phyloP scores from a whole-genome alignment of 1,284 basidiomycete species.

The Ceratobasidium sp. region DNA sequence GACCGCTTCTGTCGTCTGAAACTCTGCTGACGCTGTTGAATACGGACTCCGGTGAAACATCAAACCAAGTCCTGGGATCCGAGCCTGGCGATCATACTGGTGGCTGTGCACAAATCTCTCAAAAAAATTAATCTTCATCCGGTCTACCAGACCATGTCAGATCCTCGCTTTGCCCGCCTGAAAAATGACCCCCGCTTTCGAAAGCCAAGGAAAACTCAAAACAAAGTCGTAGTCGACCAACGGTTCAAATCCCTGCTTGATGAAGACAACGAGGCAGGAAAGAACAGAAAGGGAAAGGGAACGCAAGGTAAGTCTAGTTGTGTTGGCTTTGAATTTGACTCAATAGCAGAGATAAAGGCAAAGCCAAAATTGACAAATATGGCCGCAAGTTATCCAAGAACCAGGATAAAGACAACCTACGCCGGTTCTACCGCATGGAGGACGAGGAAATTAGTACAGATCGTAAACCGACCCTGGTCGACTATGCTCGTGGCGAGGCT shows the following conservation, averaged over 20 bases:
- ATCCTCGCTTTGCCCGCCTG: conserved; percentile 85
- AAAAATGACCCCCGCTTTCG: conserved; percentile 94
- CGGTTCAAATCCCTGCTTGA: conserved; percentile 89
- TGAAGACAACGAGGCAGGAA: conserved; percentile 45
- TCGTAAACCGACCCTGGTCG: conserved; percentile 51
- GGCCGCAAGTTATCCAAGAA: conserved; percentile 76
- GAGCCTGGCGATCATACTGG: conserved; percentile 6
- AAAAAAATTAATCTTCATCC: neutral
- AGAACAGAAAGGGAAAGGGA: conserved; percentile 52
- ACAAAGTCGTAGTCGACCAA: conserved; percentile 90
- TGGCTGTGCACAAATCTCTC: conserved; percentile 32
- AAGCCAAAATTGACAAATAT: conserved; percentile 88
- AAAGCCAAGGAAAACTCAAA: conserved; percentile 76
- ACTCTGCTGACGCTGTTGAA: conserved; percentile 44
- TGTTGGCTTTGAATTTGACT: too few relatives aligned
- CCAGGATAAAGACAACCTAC: conserved; percentile 77
- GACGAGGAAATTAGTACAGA: conserved; percentile 48
- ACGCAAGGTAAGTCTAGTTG: neutral
- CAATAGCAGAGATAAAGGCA: too few relatives aligned
- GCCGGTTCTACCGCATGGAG: conserved; percentile 80
- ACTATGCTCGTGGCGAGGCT: conserved; percentile 91
- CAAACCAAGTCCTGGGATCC: too few relatives aligned
- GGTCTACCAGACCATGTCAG: conserved; percentile 62
- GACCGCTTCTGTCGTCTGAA: conserved; percentile 46
- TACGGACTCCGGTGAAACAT: neutral